Evolutionary conservation across 2,329 filamentous ascomycete genomes (phyloP), one percentile per base, ranked within the genome.

Genomic region (Cladosporium sp.): DNA sequence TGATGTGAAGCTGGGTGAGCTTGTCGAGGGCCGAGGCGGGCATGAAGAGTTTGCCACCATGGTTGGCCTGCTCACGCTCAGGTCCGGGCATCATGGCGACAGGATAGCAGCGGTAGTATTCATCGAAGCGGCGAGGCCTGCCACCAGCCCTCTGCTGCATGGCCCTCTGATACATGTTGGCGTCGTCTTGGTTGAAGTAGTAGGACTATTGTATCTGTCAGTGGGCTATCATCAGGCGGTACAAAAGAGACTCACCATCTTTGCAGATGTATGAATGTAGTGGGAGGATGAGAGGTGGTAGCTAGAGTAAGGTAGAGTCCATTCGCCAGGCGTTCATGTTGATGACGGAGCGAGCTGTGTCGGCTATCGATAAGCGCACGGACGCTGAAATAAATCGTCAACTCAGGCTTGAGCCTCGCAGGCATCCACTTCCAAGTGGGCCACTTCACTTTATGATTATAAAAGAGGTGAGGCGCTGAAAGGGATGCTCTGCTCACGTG

Each of bases 81-180:
- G 92, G 88, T 2, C 94, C 93, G 14, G 93, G 92, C 68, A 96
- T 88, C 93, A 99, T 98, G 73, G 90, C 89, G 73, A 97, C 86
- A 52, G 95, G 95, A 76, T 98, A 99, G 83, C 93, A 97, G 74
- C 95, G 90, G 81, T 97, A 98, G 82, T 97, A 98, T 80, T 99
- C 95, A 79, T 99, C 94, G 82, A 99, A 99, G 67, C 93, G 91
- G 73, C 92, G 91, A 72, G 80, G 83, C 73, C 77, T 83, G 37
- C 80, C 78, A 33, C 80, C 78, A 28, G 35, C 35, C 68, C 81
- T 82, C 40, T 81, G 81, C 67, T 85, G 76, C 78, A 86, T 83
- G 66, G 82, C 81, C 16, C 80, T 78, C 67, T 84, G 82, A 67
- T 86, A 83, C 74, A 86, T 82, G 66, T 83, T 85, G 68, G 81